Evolutionary conservation across 108 stramenopile genomes (phyloP).

Genomic region (Nitzschia sp.): DNA sequence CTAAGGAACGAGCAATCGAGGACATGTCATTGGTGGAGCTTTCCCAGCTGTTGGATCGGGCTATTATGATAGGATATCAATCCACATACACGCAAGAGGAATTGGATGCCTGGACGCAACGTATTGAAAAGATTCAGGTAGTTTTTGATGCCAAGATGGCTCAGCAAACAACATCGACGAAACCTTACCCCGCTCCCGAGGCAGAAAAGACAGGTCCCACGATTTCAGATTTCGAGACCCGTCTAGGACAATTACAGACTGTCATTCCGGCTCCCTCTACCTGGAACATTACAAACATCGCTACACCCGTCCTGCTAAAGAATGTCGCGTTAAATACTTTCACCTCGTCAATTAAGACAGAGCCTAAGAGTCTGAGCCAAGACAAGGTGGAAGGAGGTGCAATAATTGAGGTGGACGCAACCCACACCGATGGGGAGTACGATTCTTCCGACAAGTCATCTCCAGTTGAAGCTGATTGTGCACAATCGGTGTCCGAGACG

Average conservation of each 20-base stretch:
- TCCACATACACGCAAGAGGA: slow-evolving; percentile 1
- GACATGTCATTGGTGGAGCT: background rate
- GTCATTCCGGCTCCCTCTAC: background rate
- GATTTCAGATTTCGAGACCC: background rate
- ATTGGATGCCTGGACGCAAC: slow-evolving; percentile 1
- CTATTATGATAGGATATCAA: slow-evolving; percentile 8
- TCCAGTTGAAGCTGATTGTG: too few relatives aligned
- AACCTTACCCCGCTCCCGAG: too few relatives aligned
- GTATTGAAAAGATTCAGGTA: background rate
- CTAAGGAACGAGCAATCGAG: too few relatives aligned
- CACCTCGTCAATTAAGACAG: too few relatives aligned
- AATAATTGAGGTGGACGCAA: too few relatives aligned
- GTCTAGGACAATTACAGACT: background rate
- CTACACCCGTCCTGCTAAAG: background rate
- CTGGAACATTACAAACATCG: background rate
- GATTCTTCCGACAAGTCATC: too few relatives aligned
- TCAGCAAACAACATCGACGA: background rate
- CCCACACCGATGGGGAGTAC: too few relatives aligned
- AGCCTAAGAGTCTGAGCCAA: too few relatives aligned
- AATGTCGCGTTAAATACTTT: background rate
- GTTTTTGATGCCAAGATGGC: background rate
- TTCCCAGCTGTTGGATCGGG: background rate
- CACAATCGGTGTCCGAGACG: too few relatives aligned
- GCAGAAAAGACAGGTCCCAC: background rate
- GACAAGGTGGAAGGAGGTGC: too few relatives aligned